Base-by-base conservation (phyloP, 164 flowering plant genomes). In the Sedum album region DNA sequence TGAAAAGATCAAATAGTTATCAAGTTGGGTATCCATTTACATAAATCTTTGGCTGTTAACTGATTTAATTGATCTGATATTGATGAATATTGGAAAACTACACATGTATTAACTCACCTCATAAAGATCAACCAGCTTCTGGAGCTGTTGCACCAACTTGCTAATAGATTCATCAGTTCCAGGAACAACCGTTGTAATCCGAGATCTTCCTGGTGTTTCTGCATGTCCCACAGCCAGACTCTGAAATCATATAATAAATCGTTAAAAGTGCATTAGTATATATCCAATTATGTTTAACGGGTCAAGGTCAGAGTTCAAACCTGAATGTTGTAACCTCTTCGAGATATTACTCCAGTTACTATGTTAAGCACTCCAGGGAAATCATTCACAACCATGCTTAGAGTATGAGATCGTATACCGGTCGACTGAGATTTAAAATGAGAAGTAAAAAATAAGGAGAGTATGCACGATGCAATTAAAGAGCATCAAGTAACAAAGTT, bases 221-320 rank as follows among this genome's bases (percentile, higher is more conserved):
- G 99, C 82, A 78, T 81, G 94, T 26, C 97, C 99, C 42, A 90
- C 97, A 74, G 97, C 99, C 67, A 95, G 87, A 78, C 99, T 95
- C 99, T 95, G 80, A 36, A 75, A 49, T 35, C 0, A 25, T 64
- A 36, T 31, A 31, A 72, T 48, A 71, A 31, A 13, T 71, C 31
- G 18, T 42, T n/a, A 6, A 17, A 0, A 28, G 66, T 30, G 57
- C 10, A 33, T 49, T 48, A 25, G 35, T 62, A 42, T 23, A 15
- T 18, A 62, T 28, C 6, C 23, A 44, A 49, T 36, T 31, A 17
- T 28, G 20, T 28, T 57, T 57, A 6, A 18, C 23, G 28, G 62
- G 33, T 57, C 62, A 23, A 55, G 31, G 65, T 86, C 96, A 69
- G 99, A 94, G 15, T 41, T 41, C 46, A 11, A 9, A 41, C 46